These are phyloP conservation scores for Epichloe gansuensis DNA, from an alignment of 2,329 filamentous ascomycete genomes.

Conservation along the genomic window DNA sequence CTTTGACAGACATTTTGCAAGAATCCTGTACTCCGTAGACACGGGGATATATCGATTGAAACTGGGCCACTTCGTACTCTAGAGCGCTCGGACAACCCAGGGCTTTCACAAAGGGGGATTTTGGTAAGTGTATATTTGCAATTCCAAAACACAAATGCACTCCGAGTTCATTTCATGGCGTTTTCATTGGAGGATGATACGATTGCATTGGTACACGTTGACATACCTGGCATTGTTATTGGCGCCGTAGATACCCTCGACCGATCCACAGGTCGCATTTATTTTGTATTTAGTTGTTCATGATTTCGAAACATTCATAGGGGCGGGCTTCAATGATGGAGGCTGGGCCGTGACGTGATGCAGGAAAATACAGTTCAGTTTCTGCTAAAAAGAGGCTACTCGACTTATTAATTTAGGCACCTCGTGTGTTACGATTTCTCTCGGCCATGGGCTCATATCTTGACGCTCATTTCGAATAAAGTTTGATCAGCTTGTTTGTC, in stretches of 20 bases:
- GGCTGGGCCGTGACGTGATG: neutral
- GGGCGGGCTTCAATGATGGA: neutral
- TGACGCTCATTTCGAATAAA: no score
- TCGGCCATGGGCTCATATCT: no score
- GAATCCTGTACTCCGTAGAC: constrained; percentile 9
- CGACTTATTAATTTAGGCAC: no score
- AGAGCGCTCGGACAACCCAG: no score
- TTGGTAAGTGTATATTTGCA: neutral
- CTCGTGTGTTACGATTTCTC: no score
- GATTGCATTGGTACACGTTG: neutral
- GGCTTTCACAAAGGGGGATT: no score
- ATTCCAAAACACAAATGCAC: no score
- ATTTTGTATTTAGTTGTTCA: neutral
- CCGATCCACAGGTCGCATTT: constrained; percentile 2
- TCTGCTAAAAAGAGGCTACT: neutral
- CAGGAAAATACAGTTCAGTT: neutral
- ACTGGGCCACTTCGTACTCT: no score
- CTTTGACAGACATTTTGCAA: constrained; percentile 45
- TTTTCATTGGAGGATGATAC: neutral
- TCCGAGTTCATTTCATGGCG: neutral
- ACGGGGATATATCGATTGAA: no score
- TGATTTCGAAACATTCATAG: neutral
- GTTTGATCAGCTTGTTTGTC: no score
- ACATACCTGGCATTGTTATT: constrained; percentile 1
- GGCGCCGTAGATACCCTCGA: constrained; percentile 5